phyloP scores from a whole-genome alignment of 2,329 filamentous ascomycete species.

The Samsoniella hepiali region DNA sequence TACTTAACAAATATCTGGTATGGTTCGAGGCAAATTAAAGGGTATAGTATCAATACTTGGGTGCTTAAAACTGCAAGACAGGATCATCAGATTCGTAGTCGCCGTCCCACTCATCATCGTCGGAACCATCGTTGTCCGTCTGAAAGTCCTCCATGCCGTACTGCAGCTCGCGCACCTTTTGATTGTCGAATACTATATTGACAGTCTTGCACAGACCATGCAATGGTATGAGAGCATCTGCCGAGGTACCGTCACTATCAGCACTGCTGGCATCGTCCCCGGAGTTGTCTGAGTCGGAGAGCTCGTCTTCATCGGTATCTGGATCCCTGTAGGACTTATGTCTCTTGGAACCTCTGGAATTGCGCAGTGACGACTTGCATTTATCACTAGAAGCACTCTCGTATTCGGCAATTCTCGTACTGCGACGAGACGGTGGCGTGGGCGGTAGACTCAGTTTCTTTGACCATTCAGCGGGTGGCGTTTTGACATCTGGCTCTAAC shows the following conservation, averaged over 20 bases:
- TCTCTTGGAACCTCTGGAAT: slow-evolving; percentile 2
- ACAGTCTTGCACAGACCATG: slow-evolving; percentile 71
- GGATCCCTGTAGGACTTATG: slow-evolving; percentile 42
- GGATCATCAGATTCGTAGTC: slow-evolving; percentile 48
- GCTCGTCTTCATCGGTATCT: slow-evolving; percentile 44
- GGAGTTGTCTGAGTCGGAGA: slow-evolving; percentile 25
- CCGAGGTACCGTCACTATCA: slow-evolving; percentile 14
- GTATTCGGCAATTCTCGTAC: slow-evolving; percentile 33
- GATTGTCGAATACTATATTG: slow-evolving; percentile 71
- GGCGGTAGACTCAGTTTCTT: slow-evolving; percentile 21
- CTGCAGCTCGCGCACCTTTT: slow-evolving; percentile 65
- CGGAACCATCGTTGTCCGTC: slow-evolving; percentile 53
- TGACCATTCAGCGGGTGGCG: not conserved
- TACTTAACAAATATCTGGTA: not conserved
- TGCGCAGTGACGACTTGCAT: slow-evolving; percentile 11
- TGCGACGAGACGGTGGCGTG: slow-evolving; percentile 35
- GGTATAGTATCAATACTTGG: not conserved
- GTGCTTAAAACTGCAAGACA: slow-evolving; percentile 25
- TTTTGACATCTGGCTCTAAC: slow-evolving; percentile 15
- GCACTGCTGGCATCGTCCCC: slow-evolving; percentile 17
- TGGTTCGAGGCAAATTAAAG: not conserved
- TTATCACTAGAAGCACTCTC: slow-evolving; percentile 24
- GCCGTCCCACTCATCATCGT: slow-evolving; percentile 57
- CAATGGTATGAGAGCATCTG: slow-evolving; percentile 28
- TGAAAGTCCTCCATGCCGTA: slow-evolving; percentile 72